Evolutionary conservation across 164 flowering plant genomes (phyloP), one percentile per base, ranked within the genome.

Genomic region (Tetrastigma voinierianum): DNA sequence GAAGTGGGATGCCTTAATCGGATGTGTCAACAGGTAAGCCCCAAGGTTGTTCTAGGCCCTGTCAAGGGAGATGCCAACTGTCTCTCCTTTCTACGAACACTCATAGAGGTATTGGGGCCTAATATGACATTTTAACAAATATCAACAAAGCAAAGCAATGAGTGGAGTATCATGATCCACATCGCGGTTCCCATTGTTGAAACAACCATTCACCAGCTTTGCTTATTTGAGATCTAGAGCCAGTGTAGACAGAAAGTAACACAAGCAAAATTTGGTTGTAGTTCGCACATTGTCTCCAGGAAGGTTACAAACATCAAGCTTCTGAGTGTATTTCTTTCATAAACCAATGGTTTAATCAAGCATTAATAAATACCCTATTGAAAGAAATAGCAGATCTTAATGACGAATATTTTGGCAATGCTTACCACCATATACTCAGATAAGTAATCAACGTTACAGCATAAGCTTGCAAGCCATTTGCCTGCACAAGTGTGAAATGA

Each of bases 381-480:
- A 32, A 32, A n/a, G 40, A 32, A 32, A 32, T 32, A 32, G 40
- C 40, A 3, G 40, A 32, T 32, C 40, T n/a, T n/a, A n/a, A 32
- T 32, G 40, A 32, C 8, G 6, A 32, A 45, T 14, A n/a, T 40
- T 58, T 10, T 9, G n/a, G 45, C 17, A 55, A 9, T 46, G 15
- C 91, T 78, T 78, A 95, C 98, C 98, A 86, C 98, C 98, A 95
- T 65, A 95, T 88, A 66, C 83, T 59, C 46, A 95, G 52, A 77
- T 92, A 95, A 43, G 98, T 87, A 48, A 87, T 65, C 77, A 95
- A 58, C 17, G 97, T 95, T 61, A 92, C 91, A 46, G 81, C 78
- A 83, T 92, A 95, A 60, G 96, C 96, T 53, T 75, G 73, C 83
- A 92, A 51, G 54, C 98, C 98, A 80, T 91, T 95, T 47, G 93